Evolutionary conservation across 1,139 yeast genomes (phyloP).

Genomic region (Sugiyamaella paludigena): DNA sequence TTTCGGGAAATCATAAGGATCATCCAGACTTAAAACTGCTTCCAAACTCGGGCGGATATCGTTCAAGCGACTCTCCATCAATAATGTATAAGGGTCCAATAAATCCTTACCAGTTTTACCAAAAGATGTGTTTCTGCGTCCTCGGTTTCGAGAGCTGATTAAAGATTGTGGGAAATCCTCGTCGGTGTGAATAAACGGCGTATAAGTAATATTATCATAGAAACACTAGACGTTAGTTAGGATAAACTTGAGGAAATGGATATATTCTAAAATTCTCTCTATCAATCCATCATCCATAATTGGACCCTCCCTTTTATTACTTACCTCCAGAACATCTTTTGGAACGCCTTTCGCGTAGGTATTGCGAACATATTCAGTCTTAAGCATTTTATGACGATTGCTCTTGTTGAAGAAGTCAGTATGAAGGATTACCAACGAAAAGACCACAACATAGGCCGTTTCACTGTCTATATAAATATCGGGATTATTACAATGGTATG

Average conservation of each 20-base stretch:
- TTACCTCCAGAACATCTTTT: slow-evolving; percentile 41
- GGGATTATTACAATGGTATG: slow-evolving; percentile 46
- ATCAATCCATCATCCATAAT: slow-evolving; percentile 30
- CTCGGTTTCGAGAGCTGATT: slow-evolving; percentile 20
- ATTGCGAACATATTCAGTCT: slow-evolving; percentile 55
- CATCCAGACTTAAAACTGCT: slow-evolving; percentile 29
- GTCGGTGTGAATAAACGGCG: slow-evolving; percentile 49
- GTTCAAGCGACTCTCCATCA: slow-evolving; percentile 39
- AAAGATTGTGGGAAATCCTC: slow-evolving; percentile 30
- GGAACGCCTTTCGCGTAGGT: slow-evolving; percentile 43
- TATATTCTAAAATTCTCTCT: slow-evolving; percentile 34
- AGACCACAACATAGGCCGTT: slow-evolving; percentile 54
- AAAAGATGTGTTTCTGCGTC: slow-evolving; percentile 28
- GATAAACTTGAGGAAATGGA: no score
- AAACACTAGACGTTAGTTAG: slow-evolving; percentile 43
- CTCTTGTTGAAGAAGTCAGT: slow-evolving; percentile 66
- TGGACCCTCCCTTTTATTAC: no score
- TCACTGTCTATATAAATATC: slow-evolving; percentile 45
- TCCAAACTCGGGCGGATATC: slow-evolving; percentile 37
- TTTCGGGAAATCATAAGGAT: slow-evolving; percentile 33
- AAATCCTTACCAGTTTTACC: slow-evolving; percentile 34
- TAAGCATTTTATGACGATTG: slow-evolving; percentile 63
- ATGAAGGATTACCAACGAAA: slow-evolving; percentile 62
- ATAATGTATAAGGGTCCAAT: slow-evolving; percentile 41
- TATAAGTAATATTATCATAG: slow-evolving; percentile 60